These are phyloP conservation scores for Venturia nashicola DNA, from an alignment of 2,329 filamentous ascomycete genomes.

Conservation along the genomic window DNA sequence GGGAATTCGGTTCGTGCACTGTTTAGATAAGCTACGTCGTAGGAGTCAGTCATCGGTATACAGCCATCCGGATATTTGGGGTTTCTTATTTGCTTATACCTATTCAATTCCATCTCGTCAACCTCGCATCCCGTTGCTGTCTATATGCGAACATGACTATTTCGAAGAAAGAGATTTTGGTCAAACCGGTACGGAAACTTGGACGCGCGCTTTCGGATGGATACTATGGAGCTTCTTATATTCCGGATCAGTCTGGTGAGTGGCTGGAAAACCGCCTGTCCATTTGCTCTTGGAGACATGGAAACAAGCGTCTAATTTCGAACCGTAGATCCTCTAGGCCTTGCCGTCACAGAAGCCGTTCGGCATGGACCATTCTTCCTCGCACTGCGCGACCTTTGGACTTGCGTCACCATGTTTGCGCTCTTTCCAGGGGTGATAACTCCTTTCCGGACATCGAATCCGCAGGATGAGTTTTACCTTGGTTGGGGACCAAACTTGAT, in stretches of 20 bases:
- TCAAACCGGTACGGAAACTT: slow-evolving; percentile 1
- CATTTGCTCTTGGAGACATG: too few species aligned
- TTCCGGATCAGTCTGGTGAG: slow-evolving; percentile 3
- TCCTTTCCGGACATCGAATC: slow-evolving; percentile 1
- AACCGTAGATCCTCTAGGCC: not conserved
- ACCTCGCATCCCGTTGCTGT: not conserved
- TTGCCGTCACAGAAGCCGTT: slow-evolving; percentile 6
- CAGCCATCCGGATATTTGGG: too few species aligned
- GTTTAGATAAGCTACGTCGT: too few species aligned
- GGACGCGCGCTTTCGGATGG: slow-evolving; percentile 1
- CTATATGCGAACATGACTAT: not conserved
- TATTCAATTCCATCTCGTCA: too few species aligned
- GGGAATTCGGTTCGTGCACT: not conserved
- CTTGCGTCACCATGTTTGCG: slow-evolving; percentile 5
- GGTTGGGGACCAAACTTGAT: not conserved
- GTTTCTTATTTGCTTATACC: too few species aligned
- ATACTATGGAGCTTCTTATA: slow-evolving; percentile 7
- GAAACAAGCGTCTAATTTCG: not conserved
- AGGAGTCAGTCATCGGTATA: too few species aligned
- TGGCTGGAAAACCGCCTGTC: too few species aligned
- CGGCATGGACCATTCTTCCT: slow-evolving; percentile 9
- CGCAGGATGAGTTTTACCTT: slow-evolving; percentile 5
- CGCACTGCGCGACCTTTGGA: slow-evolving; percentile 5
- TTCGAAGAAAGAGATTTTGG: not conserved
- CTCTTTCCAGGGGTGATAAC: slow-evolving; percentile 5